Base-by-base conservation (phyloP, 176 grass and related monocot species). In the Tillandsia leiboldiana region DNA sequence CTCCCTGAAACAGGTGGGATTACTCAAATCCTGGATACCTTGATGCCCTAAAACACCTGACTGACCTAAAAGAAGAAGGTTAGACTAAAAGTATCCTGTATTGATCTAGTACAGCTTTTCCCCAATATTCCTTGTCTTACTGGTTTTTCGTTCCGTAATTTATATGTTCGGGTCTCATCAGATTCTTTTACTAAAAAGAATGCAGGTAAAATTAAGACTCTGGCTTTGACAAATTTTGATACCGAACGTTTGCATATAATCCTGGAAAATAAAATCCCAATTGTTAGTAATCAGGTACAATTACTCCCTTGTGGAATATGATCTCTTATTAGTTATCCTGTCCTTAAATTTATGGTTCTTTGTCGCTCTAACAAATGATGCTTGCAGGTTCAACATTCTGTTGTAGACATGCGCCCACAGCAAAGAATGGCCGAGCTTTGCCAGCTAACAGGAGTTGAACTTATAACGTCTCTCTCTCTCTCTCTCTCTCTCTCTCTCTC, bases 41-140 rank as follows among this genome's bases (percentile, higher is more conserved):
- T n/a, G 89, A 97, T 77, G 93, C 93, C 26, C 77, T 97, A 10
- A 92, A 92, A 71, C 88, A 97, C 69, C 75, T 97, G 23, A 85
- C 89, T 65, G 93, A 97, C 77, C 79, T 97, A 61, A 97, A 97
- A 64, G 93, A 92, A 69, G 86, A 97, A 84, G 93, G 89, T 97
- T 56, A 62, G 52, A 70, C 73, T 76, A 2, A 66, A 53, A 64
- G 23, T 77, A 8, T 67, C 26, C 10, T 76, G 14, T 63, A 71
- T n/a, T 13, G 52, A 0, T 20, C 20, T 9, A 59, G 1, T 59
- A 59, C 14, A 59, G 14, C 14, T 59, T 59, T 15, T 15, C 7
- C 20, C 17, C 15, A 5, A 8, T 59, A 6, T 59, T 59, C 20
- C 3, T 8, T 17, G 15, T 59, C 54, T 59, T 59, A 15, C 14